Conservation (phyloP, 345 rosid genomes). For the Punica granatum region DNA sequence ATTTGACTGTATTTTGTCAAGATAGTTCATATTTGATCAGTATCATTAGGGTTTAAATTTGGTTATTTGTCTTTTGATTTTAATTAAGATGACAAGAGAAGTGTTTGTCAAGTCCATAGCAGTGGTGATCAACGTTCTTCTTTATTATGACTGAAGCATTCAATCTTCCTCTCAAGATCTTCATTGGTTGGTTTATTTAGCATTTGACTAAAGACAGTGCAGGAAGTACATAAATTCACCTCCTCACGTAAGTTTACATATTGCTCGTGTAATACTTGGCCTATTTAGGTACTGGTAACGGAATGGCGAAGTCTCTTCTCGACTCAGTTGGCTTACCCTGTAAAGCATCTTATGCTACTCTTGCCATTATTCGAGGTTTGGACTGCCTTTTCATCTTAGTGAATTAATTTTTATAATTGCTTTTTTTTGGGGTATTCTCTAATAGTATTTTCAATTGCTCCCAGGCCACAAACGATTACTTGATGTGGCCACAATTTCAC, state of each 20-base stretch:
- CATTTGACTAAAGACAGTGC: background rate
- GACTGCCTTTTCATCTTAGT: slow-evolving; percentile 9
- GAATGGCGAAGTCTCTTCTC: slow-evolving; percentile 83
- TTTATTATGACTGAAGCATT: background rate
- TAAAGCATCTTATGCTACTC: slow-evolving; percentile 47
- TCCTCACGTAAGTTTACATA: background rate
- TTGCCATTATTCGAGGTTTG: slow-evolving; percentile 81
- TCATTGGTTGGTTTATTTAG: background rate
- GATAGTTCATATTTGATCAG: background rate
- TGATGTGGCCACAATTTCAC: slow-evolving; percentile 80
- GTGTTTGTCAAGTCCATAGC: background rate
- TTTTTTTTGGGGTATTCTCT: background rate
- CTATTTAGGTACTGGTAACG: slow-evolving; percentile 77
- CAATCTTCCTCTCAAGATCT: background rate
- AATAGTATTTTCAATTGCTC: background rate
- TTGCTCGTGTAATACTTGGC: background rate
- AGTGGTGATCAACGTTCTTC: background rate
- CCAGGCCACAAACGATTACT: slow-evolving; percentile 63
- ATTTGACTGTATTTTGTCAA: background rate
- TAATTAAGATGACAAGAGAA: background rate
- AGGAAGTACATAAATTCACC: background rate
- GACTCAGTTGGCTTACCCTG: slow-evolving; percentile 73
- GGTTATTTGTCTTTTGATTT: background rate
- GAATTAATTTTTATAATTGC: background rate
- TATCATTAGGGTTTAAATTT: background rate